Evolutionary conservation across 2,329 filamentous ascomycete genomes (phyloP).

Genomic region (Colletotrichum acutatum): DNA sequence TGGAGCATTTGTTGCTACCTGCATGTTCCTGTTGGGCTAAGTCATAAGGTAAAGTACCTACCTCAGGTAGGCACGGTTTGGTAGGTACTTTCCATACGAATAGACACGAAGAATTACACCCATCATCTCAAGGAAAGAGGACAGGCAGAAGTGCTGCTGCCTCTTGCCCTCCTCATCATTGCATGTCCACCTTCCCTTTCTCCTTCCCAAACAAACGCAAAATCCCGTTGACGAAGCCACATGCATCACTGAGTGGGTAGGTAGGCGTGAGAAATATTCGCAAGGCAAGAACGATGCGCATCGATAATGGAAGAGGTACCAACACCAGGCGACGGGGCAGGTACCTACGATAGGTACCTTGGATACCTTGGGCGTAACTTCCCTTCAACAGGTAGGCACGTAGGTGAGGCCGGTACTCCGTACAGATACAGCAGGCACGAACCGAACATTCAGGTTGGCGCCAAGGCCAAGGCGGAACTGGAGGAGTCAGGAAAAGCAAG

Average conservation of each 20-base stretch:
- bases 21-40: neutral
- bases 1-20: neutral
- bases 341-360: neutral
- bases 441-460: neutral
- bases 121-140: neutral
- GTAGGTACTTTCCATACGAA: too few species aligned
- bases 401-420: neutral
- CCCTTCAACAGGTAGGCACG: too few species aligned
- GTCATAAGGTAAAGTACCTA: neutral
- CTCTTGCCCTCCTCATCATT: neutral
- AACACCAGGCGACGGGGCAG: too few species aligned
- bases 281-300: neutral
- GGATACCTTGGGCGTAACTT: too few species aligned
- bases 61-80: too few species aligned
- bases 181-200: neutral
- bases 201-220: neutral
- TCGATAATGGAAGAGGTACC: too few species aligned
- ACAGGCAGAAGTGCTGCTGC: conserved; percentile 16
- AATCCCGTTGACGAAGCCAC: neutral
- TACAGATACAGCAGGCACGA: too few species aligned
- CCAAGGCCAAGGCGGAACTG: neutral
- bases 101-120: neutral
- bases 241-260: neutral
- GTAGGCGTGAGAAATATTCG: neutral
- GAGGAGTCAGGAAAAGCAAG: neutral